Base-by-base conservation (phyloP, 1,284 basidiomycete species). In the Grifola frondosa region DNA sequence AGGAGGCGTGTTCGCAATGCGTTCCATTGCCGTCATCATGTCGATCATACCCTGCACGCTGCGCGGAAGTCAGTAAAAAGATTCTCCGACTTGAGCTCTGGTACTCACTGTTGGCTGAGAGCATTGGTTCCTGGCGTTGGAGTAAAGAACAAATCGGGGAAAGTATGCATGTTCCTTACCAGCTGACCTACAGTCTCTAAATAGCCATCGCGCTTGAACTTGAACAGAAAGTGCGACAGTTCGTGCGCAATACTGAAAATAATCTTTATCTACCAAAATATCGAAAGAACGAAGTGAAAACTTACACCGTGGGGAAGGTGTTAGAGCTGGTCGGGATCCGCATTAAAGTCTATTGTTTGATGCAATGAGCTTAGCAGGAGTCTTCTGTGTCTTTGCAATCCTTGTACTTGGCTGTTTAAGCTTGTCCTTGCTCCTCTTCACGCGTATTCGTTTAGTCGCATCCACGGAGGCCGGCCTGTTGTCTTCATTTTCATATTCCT, bases 131-230 rank as follows among this genome's bases (percentile, higher is more conserved):
- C 94, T 78, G 0, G 84, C 77, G 63, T 92, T 94, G 32, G 80
- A n/a, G n/a, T n/a, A n/a, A n/a, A n/a, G n/a, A n/a, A n/a, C n/a
- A n/a, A n/a, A n/a, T n/a, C n/a, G n/a, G n/a, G n/a, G n/a, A n/a
- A n/a, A n/a, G n/a, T n/a, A n/a, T n/a, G n/a, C n/a, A n/a, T n/a
- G n/a, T n/a, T n/a, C n/a, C 73, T 64, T 60, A 80, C 88, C 78
- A 37, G 91, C 90, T 9, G 91, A 22, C 91, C 91, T 49, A 93
- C 79, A 13, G 85, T 85, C 60, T 93, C 91, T 38, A 93, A 61
- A 44, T 81, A 82, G 1, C 91, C 91, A 57, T 88, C 81, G 28
- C 82, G 71, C 58, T 81, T 79, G 64, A 92, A 93, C 38, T 69
- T 70, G 64, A 89, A 92, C 21, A 93, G 65, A 9, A 73, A 61